phyloP scores from a whole-genome alignment of 768 basidiomycete species.

The Agaricus sinodeliciosus region DNA sequence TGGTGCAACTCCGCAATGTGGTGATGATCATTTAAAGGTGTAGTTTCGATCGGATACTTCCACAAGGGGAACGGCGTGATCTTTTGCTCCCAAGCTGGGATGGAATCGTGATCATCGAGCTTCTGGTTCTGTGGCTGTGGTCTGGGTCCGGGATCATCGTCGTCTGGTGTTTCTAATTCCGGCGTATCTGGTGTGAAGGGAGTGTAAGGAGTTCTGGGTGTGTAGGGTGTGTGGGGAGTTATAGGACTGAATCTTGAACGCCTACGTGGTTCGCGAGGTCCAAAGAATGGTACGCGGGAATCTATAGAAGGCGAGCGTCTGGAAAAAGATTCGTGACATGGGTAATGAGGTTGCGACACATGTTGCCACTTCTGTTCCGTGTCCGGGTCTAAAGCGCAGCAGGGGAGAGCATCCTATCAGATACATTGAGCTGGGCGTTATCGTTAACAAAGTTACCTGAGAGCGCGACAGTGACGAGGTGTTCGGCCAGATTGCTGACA shows the following conservation, averaged over 20 bases:
- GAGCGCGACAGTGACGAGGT: background rate
- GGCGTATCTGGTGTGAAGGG: slow-evolving; percentile 7
- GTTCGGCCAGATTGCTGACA: background rate
- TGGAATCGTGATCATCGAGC: background rate
- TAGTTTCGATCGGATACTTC: background rate
- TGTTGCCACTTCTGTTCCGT: slow-evolving; percentile 7
- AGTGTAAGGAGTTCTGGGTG: slow-evolving; percentile 7
- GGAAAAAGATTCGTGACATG: background rate
- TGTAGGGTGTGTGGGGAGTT: slow-evolving; percentile 4
- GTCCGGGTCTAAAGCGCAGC: slow-evolving; percentile 2
- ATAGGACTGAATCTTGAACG: background rate
- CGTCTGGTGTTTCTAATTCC: slow-evolving; percentile 6
- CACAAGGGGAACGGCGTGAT: slow-evolving; percentile 10
- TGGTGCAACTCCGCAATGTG: background rate
- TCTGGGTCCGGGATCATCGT: slow-evolving; percentile 5
- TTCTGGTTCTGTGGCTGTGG: slow-evolving; percentile 1
- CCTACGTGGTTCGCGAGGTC: slow-evolving; percentile 7
- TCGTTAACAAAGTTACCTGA: background rate
- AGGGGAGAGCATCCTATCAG: background rate
- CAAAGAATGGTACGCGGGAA: slow-evolving; percentile 6
- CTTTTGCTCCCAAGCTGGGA: background rate
- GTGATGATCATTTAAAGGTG: background rate
- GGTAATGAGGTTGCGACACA: background rate
- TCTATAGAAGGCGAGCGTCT: background rate
- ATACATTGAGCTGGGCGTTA: background rate